Conservation (phyloP, 1,284 basidiomycete genomes). For the Pisolithus thermaeus region DNA sequence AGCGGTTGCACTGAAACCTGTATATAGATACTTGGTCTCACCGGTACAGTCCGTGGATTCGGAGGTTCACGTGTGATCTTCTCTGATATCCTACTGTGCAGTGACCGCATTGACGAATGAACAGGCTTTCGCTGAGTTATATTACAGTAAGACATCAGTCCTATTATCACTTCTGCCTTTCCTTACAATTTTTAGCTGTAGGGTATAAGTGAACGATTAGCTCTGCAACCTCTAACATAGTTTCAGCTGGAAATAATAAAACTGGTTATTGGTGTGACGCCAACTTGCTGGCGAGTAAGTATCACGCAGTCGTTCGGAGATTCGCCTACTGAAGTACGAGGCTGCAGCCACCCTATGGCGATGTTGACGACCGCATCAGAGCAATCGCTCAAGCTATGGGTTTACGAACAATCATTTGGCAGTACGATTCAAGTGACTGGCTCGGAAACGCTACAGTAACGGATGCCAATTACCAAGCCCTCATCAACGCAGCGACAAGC, state of each 20-base stretch:
- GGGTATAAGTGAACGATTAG: not conserved
- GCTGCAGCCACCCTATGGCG: conserved; percentile 53
- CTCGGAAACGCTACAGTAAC: conserved; percentile 44
- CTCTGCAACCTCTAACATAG: conserved; percentile 4
- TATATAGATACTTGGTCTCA: conserved; percentile 56
- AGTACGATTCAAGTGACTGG: conserved; percentile 71
- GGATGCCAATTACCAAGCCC: conserved; percentile 33
- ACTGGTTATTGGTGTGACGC: conserved; percentile 55
- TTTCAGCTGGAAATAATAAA: conserved; percentile 45
- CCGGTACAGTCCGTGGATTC: conserved; percentile 37
- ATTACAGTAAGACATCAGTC: conserved; percentile 48
- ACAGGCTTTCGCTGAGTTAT: conserved; percentile 76
- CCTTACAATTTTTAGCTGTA: conserved; percentile 17
- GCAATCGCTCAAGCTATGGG: conserved; percentile 55
- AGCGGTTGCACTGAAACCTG: not conserved
- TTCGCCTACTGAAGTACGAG: conserved; percentile 1
- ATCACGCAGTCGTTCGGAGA: not conserved
- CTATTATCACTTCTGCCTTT: not conserved
- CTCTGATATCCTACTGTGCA: conserved; percentile 14
- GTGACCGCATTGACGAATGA: conserved; percentile 69
- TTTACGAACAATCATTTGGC: conserved; percentile 59
- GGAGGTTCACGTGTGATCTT: not conserved
- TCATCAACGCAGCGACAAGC: conserved; percentile 34
- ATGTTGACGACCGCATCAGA: conserved; percentile 66
- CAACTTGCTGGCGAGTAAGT: conserved; percentile 60